phyloP scores from a whole-genome alignment of 306 rosid genomes.

The Castanea mollissima region DNA sequence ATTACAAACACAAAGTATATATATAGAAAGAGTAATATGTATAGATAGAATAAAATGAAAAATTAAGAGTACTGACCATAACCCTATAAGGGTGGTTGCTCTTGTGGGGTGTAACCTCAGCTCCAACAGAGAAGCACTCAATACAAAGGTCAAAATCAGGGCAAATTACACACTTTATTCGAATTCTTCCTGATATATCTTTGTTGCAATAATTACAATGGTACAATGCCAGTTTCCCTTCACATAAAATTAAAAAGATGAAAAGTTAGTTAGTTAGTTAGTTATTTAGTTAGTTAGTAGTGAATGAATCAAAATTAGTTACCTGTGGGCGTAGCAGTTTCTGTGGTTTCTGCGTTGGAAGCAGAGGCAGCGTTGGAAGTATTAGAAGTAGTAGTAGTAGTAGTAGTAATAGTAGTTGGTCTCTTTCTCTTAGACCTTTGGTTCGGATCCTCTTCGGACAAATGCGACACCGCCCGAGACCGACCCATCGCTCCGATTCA shows the following conservation, averaged over 20 bases:
- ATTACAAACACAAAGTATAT: too few species aligned
- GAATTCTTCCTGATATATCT: conserved; percentile 45
- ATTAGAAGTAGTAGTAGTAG: conserved; percentile 36
- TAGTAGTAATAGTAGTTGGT: conserved; percentile 33
- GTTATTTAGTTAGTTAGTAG: background rate
- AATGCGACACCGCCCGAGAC: conserved; percentile 41
- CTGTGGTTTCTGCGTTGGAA: background rate
- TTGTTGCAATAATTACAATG: conserved; percentile 59
- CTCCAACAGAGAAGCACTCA: conserved; percentile 56
- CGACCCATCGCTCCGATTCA: conserved; percentile 42
- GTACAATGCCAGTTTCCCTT: conserved; percentile 44
- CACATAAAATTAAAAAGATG: background rate
- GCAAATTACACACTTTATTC: conserved; percentile 47
- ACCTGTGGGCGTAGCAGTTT: too few species aligned
- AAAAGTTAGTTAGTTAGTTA: background rate
- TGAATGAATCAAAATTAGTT: background rate
- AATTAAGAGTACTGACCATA: conserved; percentile 37
- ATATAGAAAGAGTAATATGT: too few species aligned
- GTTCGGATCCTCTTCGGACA: conserved; percentile 28
- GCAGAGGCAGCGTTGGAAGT: background rate
- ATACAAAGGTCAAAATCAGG: conserved; percentile 55
- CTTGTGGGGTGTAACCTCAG: conserved; percentile 45
- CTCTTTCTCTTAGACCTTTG: conserved; percentile 64
- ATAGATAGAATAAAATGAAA: background rate
- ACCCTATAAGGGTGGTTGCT: conserved; percentile 52